phyloP scores from a whole-genome alignment of 2,329 filamentous ascomycete species.

The Aspergillus felis region DNA sequence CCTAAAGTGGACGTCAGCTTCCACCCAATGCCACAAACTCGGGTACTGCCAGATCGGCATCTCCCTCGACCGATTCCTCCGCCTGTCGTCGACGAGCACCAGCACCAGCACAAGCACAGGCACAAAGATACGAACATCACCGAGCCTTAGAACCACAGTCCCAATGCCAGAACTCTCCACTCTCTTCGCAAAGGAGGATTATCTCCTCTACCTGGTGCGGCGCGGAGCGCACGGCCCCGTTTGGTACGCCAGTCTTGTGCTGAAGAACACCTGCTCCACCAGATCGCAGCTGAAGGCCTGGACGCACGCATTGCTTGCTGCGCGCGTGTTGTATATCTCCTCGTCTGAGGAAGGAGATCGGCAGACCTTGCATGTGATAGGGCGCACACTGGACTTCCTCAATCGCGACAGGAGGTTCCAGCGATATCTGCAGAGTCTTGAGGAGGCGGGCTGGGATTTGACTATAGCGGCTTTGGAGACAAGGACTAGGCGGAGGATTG shows the following conservation, averaged over 20 bases:
- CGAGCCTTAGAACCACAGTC: conserved; percentile 27
- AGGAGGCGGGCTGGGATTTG: conserved; percentile 62
- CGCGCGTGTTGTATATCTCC: conserved; percentile 22
- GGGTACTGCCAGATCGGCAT: conserved; percentile 56
- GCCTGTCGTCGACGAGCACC: not conserved
- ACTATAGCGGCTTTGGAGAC: conserved; percentile 64
- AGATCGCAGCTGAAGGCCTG: conserved; percentile 57
- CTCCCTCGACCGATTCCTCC: conserved; percentile 35
- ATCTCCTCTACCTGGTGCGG: conserved; percentile 58
- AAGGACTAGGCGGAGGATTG: conserved; percentile 45
- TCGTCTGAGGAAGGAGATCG: not conserved
- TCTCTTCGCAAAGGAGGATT: conserved; percentile 51
- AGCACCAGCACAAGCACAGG: conserved; percentile 5
- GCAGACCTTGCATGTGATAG: conserved; percentile 33
- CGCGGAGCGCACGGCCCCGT: conserved; percentile 4
- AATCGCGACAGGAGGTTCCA: conserved; percentile 42
- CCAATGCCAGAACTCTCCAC: conserved; percentile 48
- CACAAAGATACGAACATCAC: conserved; percentile 4
- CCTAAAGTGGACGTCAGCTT: conserved; percentile 50
- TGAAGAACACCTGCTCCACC: conserved; percentile 57
- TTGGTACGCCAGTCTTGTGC: conserved; percentile 53
- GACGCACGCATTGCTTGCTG: conserved; percentile 56
- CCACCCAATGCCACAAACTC: conserved; percentile 22
- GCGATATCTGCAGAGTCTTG: conserved; percentile 40
- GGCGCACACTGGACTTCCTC: conserved; percentile 42